Conservation (phyloP, 2,329 filamentous ascomycete genomes). For the Byssothecium circinans region DNA sequence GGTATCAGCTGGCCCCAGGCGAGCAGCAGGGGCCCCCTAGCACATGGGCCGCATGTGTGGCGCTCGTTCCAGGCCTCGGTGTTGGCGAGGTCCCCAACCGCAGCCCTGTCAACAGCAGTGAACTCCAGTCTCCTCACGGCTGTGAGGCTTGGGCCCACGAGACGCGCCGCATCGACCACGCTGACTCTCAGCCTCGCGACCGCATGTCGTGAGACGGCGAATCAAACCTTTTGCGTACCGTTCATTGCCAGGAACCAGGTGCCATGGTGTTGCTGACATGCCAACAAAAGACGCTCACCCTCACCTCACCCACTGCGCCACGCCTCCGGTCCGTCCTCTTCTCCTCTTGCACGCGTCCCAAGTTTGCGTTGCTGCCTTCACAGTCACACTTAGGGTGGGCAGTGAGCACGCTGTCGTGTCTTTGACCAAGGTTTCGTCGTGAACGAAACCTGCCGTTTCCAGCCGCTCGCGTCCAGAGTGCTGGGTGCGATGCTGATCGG, state of each 20-base stretch:
- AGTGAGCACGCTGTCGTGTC: neutral
- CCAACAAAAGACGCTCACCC: neutral
- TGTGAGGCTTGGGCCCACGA: too few relatives aligned
- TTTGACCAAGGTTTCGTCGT: neutral
- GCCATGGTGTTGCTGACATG: neutral
- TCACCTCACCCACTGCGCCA: neutral
- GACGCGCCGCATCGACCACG: neutral
- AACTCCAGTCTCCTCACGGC: neutral
- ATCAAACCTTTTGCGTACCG: neutral
- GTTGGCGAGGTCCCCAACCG: constrained; percentile 1
- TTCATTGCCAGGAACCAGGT: neutral
- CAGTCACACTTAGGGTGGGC: too few relatives aligned
- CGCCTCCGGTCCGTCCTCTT: too few relatives aligned
- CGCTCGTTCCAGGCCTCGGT: constrained; percentile 3
- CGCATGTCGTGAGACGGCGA: neutral
- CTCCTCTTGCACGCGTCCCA: neutral
- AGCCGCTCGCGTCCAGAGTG: neutral
- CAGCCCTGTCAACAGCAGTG: neutral
- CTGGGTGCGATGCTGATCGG: constrained; percentile 1
- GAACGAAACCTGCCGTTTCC: neutral
- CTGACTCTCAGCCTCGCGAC: neutral
- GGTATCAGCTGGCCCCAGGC: neutral
- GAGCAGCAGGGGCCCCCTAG: neutral
- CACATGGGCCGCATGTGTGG: neutral
- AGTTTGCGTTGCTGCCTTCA: neutral